These are phyloP conservation scores for Eucommia ulmoides DNA, from an alignment of 257 asterid species.

Conservation along the genomic window DNA sequence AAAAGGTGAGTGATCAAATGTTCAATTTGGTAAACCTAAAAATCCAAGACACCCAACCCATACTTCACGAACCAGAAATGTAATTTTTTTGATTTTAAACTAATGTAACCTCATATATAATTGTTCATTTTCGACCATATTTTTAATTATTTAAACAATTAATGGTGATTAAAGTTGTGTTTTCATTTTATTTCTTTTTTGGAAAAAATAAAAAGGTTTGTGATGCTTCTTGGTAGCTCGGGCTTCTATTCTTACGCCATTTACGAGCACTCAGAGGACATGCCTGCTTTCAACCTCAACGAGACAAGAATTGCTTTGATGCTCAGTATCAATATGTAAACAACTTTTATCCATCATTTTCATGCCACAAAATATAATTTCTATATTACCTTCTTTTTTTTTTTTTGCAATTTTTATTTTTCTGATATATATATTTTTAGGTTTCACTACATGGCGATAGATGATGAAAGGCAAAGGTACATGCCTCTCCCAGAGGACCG, in stretches of 20 bases:
- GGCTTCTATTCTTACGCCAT: constrained; percentile 87
- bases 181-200: no score
- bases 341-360: neutral
- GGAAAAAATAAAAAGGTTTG: constrained; percentile 37
- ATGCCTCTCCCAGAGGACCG: constrained; percentile 89
- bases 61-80: no score
- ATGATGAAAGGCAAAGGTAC: constrained; percentile 59
- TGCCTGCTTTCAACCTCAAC: constrained; percentile 67
- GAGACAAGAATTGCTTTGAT: constrained; percentile 72
- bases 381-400: neutral
- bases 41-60: no score
- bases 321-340: constrained; percentile 62
- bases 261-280: constrained; percentile 45
- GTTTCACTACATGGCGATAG: constrained; percentile 72
- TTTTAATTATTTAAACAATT: no score
- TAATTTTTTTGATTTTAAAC: no score
- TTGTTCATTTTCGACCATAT: no score
- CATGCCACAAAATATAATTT: neutral
- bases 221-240: constrained; percentile 52
- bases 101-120: no score
- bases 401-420: constrained; percentile 1
- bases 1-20: no score
- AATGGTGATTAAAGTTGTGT: no score
- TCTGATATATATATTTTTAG: constrained; percentile 13
- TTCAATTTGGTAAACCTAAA: no score